Evolutionary conservation across 139 green algal species (phyloP).

Genomic region (Ettlia oleoabundans): DNA sequence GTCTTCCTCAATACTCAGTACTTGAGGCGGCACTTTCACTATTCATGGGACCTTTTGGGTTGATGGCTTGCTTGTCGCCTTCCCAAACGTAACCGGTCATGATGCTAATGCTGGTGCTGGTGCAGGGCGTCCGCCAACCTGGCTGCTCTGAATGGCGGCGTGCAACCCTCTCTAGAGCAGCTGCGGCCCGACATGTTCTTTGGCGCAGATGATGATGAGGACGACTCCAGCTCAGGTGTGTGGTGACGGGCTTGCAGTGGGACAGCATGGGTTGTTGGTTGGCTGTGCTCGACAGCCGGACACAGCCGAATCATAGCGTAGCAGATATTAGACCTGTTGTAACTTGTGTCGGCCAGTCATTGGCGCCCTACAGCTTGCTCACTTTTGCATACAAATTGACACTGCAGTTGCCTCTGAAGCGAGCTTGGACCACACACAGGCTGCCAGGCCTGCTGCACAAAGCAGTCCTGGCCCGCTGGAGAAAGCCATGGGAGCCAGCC

Average conservation of each 20-base stretch:
- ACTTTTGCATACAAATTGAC: too few relatives aligned
- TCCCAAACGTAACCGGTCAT: background rate
- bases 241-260: too few relatives aligned
- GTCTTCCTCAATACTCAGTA: too few relatives aligned
- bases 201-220: slow-evolving; percentile 22
- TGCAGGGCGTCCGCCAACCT: slow-evolving; percentile 21
- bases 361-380: too few relatives aligned
- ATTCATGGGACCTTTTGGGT: too few relatives aligned
- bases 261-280: too few relatives aligned
- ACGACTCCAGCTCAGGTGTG: slow-evolving; percentile 21
- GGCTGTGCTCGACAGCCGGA: too few relatives aligned
- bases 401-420: too few relatives aligned
- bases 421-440: background rate
- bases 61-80: background rate
- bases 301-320: too few relatives aligned
- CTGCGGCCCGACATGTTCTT: slow-evolving; percentile 35
- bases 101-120: background rate
- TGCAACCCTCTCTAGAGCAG: slow-evolving; percentile 30
- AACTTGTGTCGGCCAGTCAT: too few relatives aligned
- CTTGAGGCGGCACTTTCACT: too few relatives aligned
- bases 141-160: slow-evolving; percentile 13
- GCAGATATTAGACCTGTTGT: too few relatives aligned
- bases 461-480: slow-evolving; percentile 6
- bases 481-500: background rate
- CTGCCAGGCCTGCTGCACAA: background rate